Evolutionary conservation across 441 rosid genomes (phyloP).

Genomic region (Gossypium trilobum): DNA sequence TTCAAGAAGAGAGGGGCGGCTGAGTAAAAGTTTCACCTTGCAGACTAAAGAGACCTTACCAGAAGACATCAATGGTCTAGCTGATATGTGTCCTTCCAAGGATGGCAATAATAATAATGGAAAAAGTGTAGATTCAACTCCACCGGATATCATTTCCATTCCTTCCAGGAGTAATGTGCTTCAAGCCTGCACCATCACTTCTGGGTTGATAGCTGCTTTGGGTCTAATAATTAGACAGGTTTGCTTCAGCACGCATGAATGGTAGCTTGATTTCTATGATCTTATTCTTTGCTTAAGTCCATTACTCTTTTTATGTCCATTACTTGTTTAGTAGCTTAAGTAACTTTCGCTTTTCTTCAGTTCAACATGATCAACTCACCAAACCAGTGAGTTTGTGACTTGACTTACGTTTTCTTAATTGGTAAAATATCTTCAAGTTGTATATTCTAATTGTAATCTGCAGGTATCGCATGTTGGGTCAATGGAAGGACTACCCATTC

Average conservation of each 20-base stretch:
- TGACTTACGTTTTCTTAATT: too few relatives aligned
- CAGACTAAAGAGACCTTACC: constrained; percentile 15
- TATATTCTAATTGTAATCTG: constrained; percentile 18
- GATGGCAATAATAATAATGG: constrained; percentile 22
- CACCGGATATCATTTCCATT: constrained; percentile 15
- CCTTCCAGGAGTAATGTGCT: constrained; percentile 67
- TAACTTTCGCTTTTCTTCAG: neutral
- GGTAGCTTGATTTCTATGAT: neutral
- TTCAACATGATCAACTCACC: neutral
- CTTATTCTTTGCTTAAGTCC: neutral
- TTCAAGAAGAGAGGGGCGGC: constrained; percentile 25
- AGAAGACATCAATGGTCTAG: constrained; percentile 22
- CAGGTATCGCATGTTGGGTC: constrained; percentile 77
- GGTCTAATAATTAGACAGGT: constrained; percentile 67
- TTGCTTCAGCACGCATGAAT: neutral
- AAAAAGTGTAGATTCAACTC: constrained; percentile 4
- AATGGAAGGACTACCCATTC: constrained; percentile 52
- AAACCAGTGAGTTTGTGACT: too few relatives aligned
- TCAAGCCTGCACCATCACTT: constrained; percentile 61
- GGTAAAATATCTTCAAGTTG: constrained; percentile 2
- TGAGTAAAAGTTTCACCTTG: constrained; percentile 18
- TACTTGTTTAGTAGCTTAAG: neutral
- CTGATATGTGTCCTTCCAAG: constrained; percentile 22
- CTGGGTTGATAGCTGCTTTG: constrained; percentile 58
- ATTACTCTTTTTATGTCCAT: neutral